phyloP scores from a whole-genome alignment of 345 rosid genomes.

The Odontarrhena argentea region DNA sequence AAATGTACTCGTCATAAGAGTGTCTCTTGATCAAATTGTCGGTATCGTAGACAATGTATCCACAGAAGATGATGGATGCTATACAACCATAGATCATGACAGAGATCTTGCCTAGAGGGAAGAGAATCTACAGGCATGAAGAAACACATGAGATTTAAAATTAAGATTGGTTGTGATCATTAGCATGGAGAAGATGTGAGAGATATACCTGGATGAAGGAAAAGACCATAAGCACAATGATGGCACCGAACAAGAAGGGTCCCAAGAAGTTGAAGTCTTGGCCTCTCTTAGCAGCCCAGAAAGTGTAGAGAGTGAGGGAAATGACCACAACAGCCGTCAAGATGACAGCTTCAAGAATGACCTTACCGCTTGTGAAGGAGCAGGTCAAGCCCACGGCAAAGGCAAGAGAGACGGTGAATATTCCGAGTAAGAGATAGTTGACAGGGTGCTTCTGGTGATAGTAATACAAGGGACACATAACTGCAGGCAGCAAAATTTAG shows the following conservation, averaged over 20 bases:
- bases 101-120: constrained; percentile 74
- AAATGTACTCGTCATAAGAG: constrained; percentile 68
- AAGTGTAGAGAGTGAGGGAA: constrained; percentile 82
- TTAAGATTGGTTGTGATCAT: background rate
- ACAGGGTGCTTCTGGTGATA: constrained; percentile 90
- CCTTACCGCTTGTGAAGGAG: constrained; percentile 74
- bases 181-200: background rate
- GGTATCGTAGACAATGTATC: constrained; percentile 78
- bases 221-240: constrained; percentile 66
- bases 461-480: constrained; percentile 73
- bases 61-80: constrained; percentile 82
- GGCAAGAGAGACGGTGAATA: constrained; percentile 73
- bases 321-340: constrained; percentile 72
- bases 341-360: constrained; percentile 78
- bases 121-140: constrained; percentile 60
- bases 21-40: constrained; percentile 88
- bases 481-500: constrained; percentile 44
- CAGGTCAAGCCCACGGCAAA: constrained; percentile 88
- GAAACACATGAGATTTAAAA: background rate
- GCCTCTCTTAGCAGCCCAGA: constrained; percentile 95
- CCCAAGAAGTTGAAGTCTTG: constrained; percentile 88
- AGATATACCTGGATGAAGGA: constrained; percentile 67
- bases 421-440: constrained; percentile 72
- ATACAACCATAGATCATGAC: constrained; percentile 78
- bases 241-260: constrained; percentile 83